Evolutionary conservation across 2,329 filamentous ascomycete genomes (phyloP), one percentile per base, ranked within the genome.

Genomic region (Rhynchosporium agropyri): DNA sequence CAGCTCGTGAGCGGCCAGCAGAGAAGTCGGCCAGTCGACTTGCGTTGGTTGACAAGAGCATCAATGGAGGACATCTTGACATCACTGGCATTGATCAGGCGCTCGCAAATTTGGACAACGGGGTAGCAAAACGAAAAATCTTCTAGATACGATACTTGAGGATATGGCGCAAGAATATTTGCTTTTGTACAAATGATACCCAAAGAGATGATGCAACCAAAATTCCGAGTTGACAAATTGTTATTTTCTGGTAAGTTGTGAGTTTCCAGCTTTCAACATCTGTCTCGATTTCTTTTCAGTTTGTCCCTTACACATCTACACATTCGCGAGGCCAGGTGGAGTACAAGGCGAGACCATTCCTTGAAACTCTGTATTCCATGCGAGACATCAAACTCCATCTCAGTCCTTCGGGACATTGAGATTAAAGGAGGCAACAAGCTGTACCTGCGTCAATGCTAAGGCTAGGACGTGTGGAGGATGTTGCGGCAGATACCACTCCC

Each of bases 351-450:
- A 88, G 86, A 86, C 75, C 79, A 79, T 85, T 89, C 86, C 86
- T 89, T 89, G 85, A 82, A 73, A 80, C 85, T 88, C 84, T 88
- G 86, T 89, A 89, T 88, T 88, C 85, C 84, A 85, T 87, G 86
- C 86, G 86, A 85, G 84, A 89, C 66, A 89, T 81, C 67, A 67
- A 75, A 63, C 71, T 70, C 65, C 38, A 55, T 54, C 51, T 61
- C 60, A 50, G 36, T 60, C 31, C 43, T 42, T 20, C 46, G 20
- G 33, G 20, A 29, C 26, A 9, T 49, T n/a, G 40, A 43, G 49
- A 49, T 40, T 46, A 51, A 29, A 51, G 50, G 67, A 65, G 66
- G 56, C 58, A 62, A 64, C 31, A 54, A 43, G 65, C 63, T 65
- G 69, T 67, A 69, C 69, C 69, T 70, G 60, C 65, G 53, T 65